Conservation (phyloP, 768 basidiomycete species). For the Suillus tomentosus region DNA sequence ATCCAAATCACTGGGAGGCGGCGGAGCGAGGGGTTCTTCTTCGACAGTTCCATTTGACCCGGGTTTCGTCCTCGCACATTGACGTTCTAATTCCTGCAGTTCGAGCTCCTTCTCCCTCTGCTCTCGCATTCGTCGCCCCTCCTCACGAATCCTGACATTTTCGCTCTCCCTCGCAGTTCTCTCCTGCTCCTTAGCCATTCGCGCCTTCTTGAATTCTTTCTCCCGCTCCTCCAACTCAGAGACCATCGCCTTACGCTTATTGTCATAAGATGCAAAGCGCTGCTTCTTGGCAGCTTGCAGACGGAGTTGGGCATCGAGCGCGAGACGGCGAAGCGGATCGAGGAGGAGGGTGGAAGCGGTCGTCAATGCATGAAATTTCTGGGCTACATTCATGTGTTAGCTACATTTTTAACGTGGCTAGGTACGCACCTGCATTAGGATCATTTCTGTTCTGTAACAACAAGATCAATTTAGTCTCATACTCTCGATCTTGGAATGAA, state of each 20-base stretch:
- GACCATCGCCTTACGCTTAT: constrained; percentile 71
- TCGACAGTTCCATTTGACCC: constrained; percentile 30
- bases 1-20: constrained; percentile 64
- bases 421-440: constrained; percentile 66
- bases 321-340: constrained; percentile 76
- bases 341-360: constrained; percentile 80
- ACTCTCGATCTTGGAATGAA: constrained; percentile 13
- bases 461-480: constrained; percentile 15
- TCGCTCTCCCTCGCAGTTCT: constrained; percentile 56
- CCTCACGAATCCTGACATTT: constrained; percentile 74
- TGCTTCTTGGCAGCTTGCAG: constrained; percentile 67
- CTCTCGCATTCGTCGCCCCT: constrained; percentile 67
- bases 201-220: constrained; percentile 71
- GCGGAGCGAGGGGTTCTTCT: constrained; percentile 52
- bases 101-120: constrained; percentile 59
- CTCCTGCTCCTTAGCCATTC: constrained; percentile 61
- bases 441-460: constrained; percentile 69
- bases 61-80: constrained; percentile 35
- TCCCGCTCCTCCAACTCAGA: constrained; percentile 82
- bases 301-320: constrained; percentile 76
- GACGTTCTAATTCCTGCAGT: constrained; percentile 30
- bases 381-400: constrained; percentile 41
- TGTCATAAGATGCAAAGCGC: constrained; percentile 69
- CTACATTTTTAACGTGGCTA: background rate
- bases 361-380: constrained; percentile 84